Evolutionary conservation across 169 alveolate species (phyloP).

Genomic region (Eimeria praecox): DNA sequence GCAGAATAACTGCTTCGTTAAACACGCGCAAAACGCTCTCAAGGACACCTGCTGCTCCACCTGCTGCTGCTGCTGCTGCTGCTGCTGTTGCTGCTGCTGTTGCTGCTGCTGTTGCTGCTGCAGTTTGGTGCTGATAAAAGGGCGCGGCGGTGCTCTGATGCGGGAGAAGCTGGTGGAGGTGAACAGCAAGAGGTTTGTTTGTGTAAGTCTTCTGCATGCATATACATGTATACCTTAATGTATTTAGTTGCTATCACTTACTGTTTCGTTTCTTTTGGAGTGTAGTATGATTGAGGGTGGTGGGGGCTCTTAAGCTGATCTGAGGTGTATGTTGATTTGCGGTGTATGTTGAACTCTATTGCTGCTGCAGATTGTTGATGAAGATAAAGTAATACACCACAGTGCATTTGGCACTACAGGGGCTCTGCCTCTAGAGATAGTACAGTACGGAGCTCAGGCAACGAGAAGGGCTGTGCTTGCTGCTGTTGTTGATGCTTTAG

Average conservation of each 20-base stretch:
- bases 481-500: too few species aligned
- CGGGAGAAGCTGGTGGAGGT: conserved; percentile 90
- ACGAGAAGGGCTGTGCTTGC: too few species aligned
- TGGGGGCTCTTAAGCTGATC: too few species aligned
- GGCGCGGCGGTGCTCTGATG: conserved; percentile 93
- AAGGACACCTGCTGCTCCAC: neutral
- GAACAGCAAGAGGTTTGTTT: conserved; percentile 85
- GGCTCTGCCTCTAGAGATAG: conserved; percentile 63
- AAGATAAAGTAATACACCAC: too few species aligned
- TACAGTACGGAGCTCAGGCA: neutral
- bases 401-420: conserved; percentile 78
- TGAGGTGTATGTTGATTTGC: too few species aligned
- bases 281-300: too few species aligned
- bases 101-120: conserved; percentile 2
- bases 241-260: too few species aligned
- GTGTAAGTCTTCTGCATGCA: conserved; percentile 1
- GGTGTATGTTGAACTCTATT: too few species aligned
- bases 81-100: neutral
- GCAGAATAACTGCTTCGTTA: too few species aligned
- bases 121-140: conserved; percentile 88
- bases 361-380: too few species aligned
- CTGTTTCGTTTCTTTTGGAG: too few species aligned
- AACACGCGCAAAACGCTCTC: neutral
- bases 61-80: conserved; percentile 9
- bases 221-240: neutral